A percentile compares a stretch with the other conserved stretches of the same genome.
Evolutionary conservation across 2,329 filamentous ascomycete species (phyloP).

Genomic region (Cephalotrichum gorgonifer): DNA sequence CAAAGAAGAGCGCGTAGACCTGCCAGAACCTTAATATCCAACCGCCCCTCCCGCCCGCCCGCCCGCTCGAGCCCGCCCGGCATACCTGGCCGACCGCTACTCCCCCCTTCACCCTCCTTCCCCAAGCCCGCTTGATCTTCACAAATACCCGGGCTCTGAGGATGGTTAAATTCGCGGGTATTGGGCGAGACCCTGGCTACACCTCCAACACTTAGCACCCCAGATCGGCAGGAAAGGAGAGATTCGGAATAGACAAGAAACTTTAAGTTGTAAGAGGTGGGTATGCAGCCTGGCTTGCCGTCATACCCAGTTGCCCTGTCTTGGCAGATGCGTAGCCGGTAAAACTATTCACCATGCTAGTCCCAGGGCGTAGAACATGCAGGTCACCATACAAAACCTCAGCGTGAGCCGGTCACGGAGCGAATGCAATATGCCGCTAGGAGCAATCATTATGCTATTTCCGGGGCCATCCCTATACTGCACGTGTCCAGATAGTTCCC

Average conservation of each 20-base stretch:
- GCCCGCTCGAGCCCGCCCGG: too few relatives aligned
- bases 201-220: not conserved
- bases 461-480: not conserved
- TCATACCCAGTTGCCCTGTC: too few relatives aligned
- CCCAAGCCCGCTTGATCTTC: not conserved
- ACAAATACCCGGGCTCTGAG: slow-evolving; percentile 3
- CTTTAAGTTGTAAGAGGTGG: not conserved
- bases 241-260: not conserved
- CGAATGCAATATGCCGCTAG: not conserved
- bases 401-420: too few relatives aligned
- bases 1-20: too few relatives aligned
- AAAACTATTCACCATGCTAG: not conserved
- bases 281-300: not conserved
- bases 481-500: not conserved
- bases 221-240: not conserved
- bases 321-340: not conserved
- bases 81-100: too few relatives aligned
- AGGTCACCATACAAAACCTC: not conserved
- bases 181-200: not conserved
- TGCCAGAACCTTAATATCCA: too few relatives aligned
- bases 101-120: too few relatives aligned
- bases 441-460: not conserved
- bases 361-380: not conserved
- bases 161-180: slow-evolving; percentile 4
- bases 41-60: too few relatives aligned